These are phyloP conservation scores for Mucor ambiguus DNA, from an alignment of 371 early-diverging fungal genomes.

Conservation along the genomic window DNA sequence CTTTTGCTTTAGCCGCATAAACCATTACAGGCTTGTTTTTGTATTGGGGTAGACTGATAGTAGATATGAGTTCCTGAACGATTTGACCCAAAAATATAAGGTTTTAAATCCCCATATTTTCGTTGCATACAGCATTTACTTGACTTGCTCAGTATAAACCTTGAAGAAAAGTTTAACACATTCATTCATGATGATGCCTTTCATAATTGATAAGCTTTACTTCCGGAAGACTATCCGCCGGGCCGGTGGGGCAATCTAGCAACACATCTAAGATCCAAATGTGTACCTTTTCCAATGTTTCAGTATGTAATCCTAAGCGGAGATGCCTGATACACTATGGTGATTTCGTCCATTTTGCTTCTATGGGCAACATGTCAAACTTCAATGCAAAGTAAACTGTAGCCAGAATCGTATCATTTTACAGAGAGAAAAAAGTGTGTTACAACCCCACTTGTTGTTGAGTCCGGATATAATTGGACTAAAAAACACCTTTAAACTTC, in stretches of 20 bases:
- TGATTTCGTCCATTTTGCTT: not conserved
- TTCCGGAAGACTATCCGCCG: slow-evolving; percentile 2
- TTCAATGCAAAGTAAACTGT: not conserved
- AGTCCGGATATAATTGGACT: slow-evolving; percentile 2
- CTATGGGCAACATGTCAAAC: not conserved
- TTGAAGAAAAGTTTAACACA: not conserved
- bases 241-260: not conserved
- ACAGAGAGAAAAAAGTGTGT: slow-evolving; percentile 6
- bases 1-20: slow-evolving; percentile 5
- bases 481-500: not conserved
- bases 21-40: not conserved
- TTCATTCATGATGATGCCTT: not conserved
- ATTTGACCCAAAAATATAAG: not conserved
- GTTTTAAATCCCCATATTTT: slow-evolving; percentile 7
- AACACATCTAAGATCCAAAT: not conserved
- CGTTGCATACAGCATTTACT: not conserved
- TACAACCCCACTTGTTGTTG: slow-evolving; percentile 22
- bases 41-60: slow-evolving; percentile 12
- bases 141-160: not conserved
- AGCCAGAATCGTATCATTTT: not conserved
- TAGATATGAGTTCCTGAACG: not conserved
- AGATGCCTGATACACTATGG: not conserved
- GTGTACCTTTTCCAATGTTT: not conserved
- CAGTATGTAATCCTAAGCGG: not conserved
- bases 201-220: not conserved